Percentiles rank a stretch among this genome's conserved stretches.
These are phyloP conservation scores for Penicillium robsamsonii DNA, from an alignment of 495 filamentous ascomycete species.

Conservation along the genomic window DNA sequence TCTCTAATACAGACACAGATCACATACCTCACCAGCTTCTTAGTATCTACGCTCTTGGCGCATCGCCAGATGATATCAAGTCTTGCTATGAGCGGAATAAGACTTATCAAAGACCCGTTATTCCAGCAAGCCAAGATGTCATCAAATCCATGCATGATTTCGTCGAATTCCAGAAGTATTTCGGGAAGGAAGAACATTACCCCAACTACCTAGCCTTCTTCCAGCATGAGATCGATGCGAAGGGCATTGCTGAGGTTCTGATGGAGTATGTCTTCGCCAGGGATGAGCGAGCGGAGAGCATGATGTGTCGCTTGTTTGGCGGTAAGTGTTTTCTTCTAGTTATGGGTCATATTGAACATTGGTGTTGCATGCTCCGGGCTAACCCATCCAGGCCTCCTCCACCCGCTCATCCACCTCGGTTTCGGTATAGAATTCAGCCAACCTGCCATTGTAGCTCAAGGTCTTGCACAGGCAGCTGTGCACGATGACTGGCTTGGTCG, in stretches of 20 bases:
- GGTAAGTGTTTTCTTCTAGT: conserved; percentile 35
- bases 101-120: conserved; percentile 56
- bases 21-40: conserved; percentile 75
- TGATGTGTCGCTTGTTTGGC: conserved; percentile 57
- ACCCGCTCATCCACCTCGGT: conserved; percentile 82
- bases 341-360: neutral
- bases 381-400: conserved; percentile 57
- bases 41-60: conserved; percentile 73
- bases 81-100: conserved; percentile 58
- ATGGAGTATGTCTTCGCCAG: conserved; percentile 64
- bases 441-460: conserved; percentile 79
- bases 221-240: conserved; percentile 62
- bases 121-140: conserved; percentile 39
- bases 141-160: conserved; percentile 53
- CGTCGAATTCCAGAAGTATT: conserved; percentile 48
- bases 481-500: conserved; percentile 51
- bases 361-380: conserved; percentile 1
- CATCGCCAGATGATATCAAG: conserved; percentile 53
- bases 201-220: conserved; percentile 71
- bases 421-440: conserved; percentile 80
- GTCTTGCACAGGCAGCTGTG: conserved; percentile 69
- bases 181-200: conserved; percentile 57
- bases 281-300: conserved; percentile 57
- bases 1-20: conserved; percentile 28
- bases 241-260: conserved; percentile 58